A percentile compares a stretch with the other conserved stretches of the same genome.
Conservation (phyloP, 306 rosid genomes). For the Parietaria judaica region DNA sequence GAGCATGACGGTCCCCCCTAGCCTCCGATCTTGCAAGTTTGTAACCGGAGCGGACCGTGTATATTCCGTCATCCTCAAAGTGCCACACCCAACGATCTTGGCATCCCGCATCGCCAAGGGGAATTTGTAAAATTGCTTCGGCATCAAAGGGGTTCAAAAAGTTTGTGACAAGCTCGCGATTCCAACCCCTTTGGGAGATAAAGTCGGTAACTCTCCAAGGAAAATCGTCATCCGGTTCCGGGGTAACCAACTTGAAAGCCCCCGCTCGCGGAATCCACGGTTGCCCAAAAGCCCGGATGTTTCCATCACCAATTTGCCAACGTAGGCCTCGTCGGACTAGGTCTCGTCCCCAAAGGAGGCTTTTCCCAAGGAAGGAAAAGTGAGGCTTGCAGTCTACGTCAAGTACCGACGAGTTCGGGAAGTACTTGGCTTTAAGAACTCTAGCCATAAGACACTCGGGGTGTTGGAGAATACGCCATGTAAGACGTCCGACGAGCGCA, state of each 20-base stretch:
- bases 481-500: not conserved
- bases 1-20: not conserved
- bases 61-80: not conserved
- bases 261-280: not conserved
- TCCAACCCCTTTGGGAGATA: too few species aligned
- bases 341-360: not conserved
- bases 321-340: not conserved
- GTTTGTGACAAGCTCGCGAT: too few species aligned
- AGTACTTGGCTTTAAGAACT: not conserved
- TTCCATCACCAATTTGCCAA: not conserved
- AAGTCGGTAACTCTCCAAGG: too few species aligned
- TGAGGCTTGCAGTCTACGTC: too few species aligned
- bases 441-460: not conserved
- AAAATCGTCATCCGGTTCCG: not conserved
- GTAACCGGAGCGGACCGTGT: not conserved
- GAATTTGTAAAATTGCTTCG: too few species aligned
- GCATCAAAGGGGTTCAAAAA: too few species aligned
- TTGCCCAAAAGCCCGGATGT: not conserved
- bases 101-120: too few species aligned
- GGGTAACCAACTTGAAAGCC: not conserved
- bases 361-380: too few species aligned
- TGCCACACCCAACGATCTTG: not conserved
- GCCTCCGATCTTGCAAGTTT: not conserved
- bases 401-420: too few species aligned
- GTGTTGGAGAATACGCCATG: not conserved